A percentile compares a stretch with the other conserved stretches of the same genome.
phyloP scores from a whole-genome alignment of 31 red algal genomes.

The Pterothamnion heteromorphum region DNA sequence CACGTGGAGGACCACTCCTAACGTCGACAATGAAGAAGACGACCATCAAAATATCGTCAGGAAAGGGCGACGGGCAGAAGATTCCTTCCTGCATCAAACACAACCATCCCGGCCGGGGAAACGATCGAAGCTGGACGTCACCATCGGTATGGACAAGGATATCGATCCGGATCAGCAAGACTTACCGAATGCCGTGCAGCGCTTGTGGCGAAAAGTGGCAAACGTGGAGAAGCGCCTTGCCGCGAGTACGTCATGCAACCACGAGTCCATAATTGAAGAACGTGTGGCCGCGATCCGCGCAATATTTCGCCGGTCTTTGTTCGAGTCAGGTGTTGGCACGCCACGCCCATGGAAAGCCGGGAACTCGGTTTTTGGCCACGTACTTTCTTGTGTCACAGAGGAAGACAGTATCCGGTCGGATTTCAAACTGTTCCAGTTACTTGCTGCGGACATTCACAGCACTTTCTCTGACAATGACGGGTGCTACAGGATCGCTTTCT shows the following conservation, averaged over 20 bases:
- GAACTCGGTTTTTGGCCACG: neutral
- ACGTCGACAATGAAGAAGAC: no score
- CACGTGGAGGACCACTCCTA: no score
- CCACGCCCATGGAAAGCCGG: neutral
- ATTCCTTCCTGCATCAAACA: no score
- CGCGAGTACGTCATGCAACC: neutral
- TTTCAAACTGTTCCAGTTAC: neutral
- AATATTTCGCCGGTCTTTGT: neutral
- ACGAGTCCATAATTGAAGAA: neutral
- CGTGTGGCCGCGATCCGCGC: neutral
- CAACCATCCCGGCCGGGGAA: no score
- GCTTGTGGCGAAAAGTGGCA: neutral
- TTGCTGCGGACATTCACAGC: neutral
- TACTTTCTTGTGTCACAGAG: neutral
- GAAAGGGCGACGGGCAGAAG: no score
- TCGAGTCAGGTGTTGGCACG: neutral
- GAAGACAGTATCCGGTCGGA: neutral
- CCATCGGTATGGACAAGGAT: no score
- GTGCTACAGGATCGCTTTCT: neutral
- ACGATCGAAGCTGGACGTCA: no score
- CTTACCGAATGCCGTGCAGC: neutral
- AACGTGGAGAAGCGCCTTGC: neutral
- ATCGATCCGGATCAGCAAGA: no score
- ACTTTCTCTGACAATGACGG: neutral
- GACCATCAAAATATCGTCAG: no score